Conservation (phyloP, 129 eudicot genomes). For the Flaveria trinervia region DNA sequence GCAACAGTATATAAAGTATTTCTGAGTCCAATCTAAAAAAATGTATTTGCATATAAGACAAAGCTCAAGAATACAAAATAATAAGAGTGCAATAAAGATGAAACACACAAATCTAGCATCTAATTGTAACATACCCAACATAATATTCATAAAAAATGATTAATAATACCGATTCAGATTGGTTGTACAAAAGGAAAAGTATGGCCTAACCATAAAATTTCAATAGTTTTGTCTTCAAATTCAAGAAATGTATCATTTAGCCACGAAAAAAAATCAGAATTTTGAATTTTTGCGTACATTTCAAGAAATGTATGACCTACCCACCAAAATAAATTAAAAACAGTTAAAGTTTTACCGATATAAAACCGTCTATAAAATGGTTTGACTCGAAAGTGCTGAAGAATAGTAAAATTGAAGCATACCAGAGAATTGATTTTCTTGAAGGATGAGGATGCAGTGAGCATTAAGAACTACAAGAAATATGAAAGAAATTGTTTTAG, state of each 20-base stretch:
- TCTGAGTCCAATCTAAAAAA: neutral
- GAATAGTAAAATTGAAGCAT: neutral
- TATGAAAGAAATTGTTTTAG: neutral
- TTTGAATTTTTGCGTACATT: neutral
- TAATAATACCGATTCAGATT: neutral
- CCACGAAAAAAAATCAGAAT: neutral
- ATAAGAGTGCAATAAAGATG: constrained; percentile 1
- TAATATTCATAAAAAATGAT: neutral
- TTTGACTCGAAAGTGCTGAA: neutral
- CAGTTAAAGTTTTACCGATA: neutral
- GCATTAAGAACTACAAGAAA: constrained; percentile 41
- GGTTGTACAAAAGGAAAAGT: neutral
- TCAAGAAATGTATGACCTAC: constrained; percentile 5
- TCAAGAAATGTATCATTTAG: constrained; percentile 17
- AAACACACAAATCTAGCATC: neutral
- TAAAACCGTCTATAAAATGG: too few species aligned
- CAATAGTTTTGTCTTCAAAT: constrained; percentile 11
- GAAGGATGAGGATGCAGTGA: constrained; percentile 37
- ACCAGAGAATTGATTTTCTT: constrained; percentile 46
- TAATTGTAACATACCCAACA: neutral
- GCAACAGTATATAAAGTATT: neutral
- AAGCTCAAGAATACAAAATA: constrained; percentile 9
- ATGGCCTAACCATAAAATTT: neutral
- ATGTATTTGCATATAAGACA: neutral
- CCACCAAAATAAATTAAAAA: neutral